Base-by-base conservation (phyloP, 176 grass and related monocot species). In the Poa annua region DNA sequence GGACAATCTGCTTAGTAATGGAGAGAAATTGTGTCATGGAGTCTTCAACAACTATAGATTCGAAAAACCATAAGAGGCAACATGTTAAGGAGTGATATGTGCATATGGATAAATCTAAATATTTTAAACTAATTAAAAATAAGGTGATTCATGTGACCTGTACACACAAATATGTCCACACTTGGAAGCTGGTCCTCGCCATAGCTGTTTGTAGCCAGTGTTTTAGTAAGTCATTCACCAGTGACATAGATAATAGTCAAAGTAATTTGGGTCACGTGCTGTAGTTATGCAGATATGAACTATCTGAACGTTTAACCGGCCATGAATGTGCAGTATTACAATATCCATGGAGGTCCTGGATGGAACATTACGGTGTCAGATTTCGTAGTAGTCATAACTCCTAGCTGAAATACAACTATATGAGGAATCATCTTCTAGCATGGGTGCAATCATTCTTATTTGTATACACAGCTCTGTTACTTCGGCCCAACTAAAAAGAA, bases 141-240 rank as follows among this genome's bases (percentile, higher is more conserved):
- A 41, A 6, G 39, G 8, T 44, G 4, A 10, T 44, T 10, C 7
- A 44, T 44, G 5, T 2, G 4, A n/a, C n/a, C 91, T 11, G 91
- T 91, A 77, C 91, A 97, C 73, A 97, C 91, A 83, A 97, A 93
- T 79, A 93, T 81, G 64, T 97, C 94, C 63, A 97, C 78, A 5
- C 81, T 57, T 0, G 94, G 94, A 83, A 89, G 74, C 71, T 85
- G 38, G 13, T 83, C 81, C 47, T 82, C 68, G 54, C 39, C 74
- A n/a, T 86, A 86, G 14, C 81, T 90, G 85, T 77, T 85, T 21
- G 66, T 60, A 61, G 42, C 32, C 63, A 71, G 39, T 21, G 7
- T 3, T 52, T 68, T 57, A 84, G 48, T 57, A 34, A 54, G 12
- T 25, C 62, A 60, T 22, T 68, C 26, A 50, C n/a, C 26, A 51